Percentiles rank a stretch among this genome's conserved stretches.
Evolutionary conservation across 768 basidiomycete genomes (phyloP).

Genomic region (Naematelia encephala): DNA sequence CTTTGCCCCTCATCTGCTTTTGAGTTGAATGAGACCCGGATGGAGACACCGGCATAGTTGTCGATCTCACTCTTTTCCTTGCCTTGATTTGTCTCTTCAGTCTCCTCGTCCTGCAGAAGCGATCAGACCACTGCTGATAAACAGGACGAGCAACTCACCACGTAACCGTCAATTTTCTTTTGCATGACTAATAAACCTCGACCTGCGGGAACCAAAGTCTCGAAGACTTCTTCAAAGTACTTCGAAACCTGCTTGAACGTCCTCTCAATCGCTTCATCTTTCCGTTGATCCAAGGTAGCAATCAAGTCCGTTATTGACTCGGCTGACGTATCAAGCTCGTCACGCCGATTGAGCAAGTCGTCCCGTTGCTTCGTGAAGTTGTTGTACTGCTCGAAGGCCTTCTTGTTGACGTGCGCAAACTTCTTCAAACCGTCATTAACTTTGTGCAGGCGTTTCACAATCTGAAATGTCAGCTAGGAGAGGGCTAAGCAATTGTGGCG

Average conservation of each 20-base stretch:
- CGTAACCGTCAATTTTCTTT: constrained; percentile 76
- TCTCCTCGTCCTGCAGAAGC: constrained; percentile 42
- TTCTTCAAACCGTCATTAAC: constrained; percentile 92
- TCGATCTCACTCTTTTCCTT: constrained; percentile 59
- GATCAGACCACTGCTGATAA: not conserved
- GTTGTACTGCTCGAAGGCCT: constrained; percentile 96
- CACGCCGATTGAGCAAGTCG: constrained; percentile 75
- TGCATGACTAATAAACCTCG: constrained; percentile 89
- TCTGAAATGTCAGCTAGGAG: constrained; percentile 54
- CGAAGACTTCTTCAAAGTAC: constrained; percentile 96
- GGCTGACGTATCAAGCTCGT: constrained; percentile 87
- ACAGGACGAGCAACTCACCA: constrained; percentile 26
- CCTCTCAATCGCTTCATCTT: constrained; percentile 97
- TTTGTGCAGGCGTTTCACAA: constrained; percentile 86
- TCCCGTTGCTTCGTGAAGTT: constrained; percentile 98
- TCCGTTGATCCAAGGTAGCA: constrained; percentile 87
- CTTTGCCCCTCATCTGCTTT: constrained; percentile 94
- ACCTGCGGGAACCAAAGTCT: constrained; percentile 90
- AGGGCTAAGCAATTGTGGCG: constrained; percentile 4
- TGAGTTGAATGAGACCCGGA: constrained; percentile 99
- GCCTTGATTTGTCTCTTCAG: constrained; percentile 40
- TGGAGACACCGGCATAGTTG: constrained; percentile 94
- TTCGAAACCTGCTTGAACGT: constrained; percentile 98
- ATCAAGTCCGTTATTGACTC: constrained; percentile 88
- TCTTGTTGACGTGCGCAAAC: constrained; percentile 98